Conservation (phyloP, 805 yeast species). For the Ogataea pini region DNA sequence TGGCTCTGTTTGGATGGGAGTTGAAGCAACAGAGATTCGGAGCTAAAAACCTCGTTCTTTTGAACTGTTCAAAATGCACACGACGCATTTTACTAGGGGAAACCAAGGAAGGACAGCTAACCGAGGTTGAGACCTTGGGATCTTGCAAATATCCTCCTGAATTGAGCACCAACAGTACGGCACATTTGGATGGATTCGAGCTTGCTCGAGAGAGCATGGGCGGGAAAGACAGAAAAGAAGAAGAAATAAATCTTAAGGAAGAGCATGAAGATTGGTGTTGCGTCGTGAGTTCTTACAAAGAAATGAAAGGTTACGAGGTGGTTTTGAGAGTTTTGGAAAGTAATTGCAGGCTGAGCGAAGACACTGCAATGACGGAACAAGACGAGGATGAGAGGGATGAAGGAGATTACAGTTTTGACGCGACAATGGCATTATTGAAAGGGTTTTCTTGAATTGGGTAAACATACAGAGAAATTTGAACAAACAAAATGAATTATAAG, state of each 20-base stretch:
- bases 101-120: conserved; percentile 3
- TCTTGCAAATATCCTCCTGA: conserved; percentile 34
- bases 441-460: conserved; percentile 7
- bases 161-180: conserved; percentile 13
- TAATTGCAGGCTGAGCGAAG: not conserved
- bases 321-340: conserved; percentile 16
- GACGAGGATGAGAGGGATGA: conserved; percentile 8
- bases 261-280: conserved; percentile 44
- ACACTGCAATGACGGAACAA: not conserved
- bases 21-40: conserved; percentile 32
- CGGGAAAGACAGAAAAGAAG: conserved; percentile 13
- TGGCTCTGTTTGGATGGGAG: conserved; percentile 41
- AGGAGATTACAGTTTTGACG: conserved; percentile 15
- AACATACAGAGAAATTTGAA: not conserved
- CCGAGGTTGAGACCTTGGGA: conserved; percentile 18
- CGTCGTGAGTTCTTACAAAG: conserved; percentile 19
- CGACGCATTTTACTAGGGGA: conserved; percentile 36
- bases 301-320: conserved; percentile 19
- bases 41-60: conserved; percentile 27
- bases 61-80: conserved; percentile 38
- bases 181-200: conserved; percentile 10
- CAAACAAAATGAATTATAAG: not conserved
- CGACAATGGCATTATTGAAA: conserved; percentile 20
- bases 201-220: conserved; percentile 15
- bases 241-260: conserved; percentile 31